Conservation (phyloP, 345 rosid genomes). For the Rhodomyrtus tomentosa region DNA sequence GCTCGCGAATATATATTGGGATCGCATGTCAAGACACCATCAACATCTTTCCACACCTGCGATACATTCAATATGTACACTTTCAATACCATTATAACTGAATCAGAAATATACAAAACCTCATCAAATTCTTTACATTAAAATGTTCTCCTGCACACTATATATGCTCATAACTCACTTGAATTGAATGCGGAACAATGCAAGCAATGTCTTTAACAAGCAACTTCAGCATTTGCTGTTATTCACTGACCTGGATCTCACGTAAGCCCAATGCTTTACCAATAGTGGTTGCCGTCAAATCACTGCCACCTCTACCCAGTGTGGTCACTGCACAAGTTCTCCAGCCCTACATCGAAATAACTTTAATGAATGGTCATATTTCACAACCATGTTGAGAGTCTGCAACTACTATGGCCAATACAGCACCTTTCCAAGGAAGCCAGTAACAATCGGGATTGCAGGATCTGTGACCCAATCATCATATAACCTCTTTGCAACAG, state of each 20-base stretch:
- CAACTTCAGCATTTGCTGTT: background rate
- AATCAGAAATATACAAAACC: background rate
- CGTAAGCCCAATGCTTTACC: constrained; percentile 88
- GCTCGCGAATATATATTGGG: constrained; percentile 74
- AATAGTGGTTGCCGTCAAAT: constrained; percentile 95
- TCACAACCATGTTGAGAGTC: background rate
- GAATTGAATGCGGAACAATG: background rate
- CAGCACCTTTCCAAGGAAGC: constrained; percentile 91
- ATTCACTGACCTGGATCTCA: constrained; percentile 81
- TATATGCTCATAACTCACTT: background rate
- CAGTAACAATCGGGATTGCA: constrained; percentile 92
- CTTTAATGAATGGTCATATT: background rate
- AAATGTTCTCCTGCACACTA: background rate
- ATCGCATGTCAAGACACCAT: constrained; percentile 97
- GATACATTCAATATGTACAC: background rate
- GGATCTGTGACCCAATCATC: constrained; percentile 73
- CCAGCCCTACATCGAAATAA: constrained; percentile 58
- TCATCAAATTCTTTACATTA: background rate
- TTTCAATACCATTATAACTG: background rate
- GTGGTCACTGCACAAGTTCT: constrained; percentile 90
- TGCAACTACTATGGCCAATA: background rate
- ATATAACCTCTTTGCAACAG: constrained; percentile 78
- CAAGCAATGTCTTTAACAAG: background rate
- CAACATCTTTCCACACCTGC: constrained; percentile 99
- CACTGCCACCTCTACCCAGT: constrained; percentile 97